Conservation (phyloP, 805 yeast species). For the Kurtzmaniella cleridarum region DNA sequence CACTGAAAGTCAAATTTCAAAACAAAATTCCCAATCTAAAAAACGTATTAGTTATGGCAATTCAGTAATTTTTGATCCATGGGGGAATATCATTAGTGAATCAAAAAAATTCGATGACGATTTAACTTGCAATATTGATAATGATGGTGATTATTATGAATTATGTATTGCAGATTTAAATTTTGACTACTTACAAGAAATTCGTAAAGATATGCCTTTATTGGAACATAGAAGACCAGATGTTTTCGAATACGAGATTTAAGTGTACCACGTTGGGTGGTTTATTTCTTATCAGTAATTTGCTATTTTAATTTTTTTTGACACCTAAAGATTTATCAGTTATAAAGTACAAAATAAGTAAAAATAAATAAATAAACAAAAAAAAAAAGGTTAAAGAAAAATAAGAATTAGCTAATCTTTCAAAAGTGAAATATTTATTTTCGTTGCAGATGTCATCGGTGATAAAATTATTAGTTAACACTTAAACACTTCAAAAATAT, state of each 20-base stretch:
- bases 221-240: slow-evolving; percentile 67
- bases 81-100: slow-evolving; percentile 74
- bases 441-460: too few relatives aligned
- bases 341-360: not conserved
- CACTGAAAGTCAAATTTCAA: slow-evolving; percentile 8
- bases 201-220: slow-evolving; percentile 72
- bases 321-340: not conserved
- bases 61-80: slow-evolving; percentile 82
- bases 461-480: too few relatives aligned
- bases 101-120: slow-evolving; percentile 25
- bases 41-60: slow-evolving; percentile 81
- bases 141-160: slow-evolving; percentile 34
- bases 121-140: slow-evolving; percentile 13
- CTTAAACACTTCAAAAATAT: too few relatives aligned
- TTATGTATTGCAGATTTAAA: slow-evolving; percentile 65
- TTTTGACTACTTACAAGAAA: slow-evolving; percentile 37
- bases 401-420: too few relatives aligned
- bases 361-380: too few relatives aligned
- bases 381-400: too few relatives aligned
- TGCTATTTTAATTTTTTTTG: not conserved
- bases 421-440: too few relatives aligned
- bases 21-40: slow-evolving; percentile 11
- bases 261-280: not conserved
- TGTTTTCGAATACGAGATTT: slow-evolving; percentile 43
- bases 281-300: not conserved